Evolutionary conservation across 257 asterid genomes (phyloP), one percentile per base, ranked within the genome.

Genomic region (Leonotis leonurus): DNA sequence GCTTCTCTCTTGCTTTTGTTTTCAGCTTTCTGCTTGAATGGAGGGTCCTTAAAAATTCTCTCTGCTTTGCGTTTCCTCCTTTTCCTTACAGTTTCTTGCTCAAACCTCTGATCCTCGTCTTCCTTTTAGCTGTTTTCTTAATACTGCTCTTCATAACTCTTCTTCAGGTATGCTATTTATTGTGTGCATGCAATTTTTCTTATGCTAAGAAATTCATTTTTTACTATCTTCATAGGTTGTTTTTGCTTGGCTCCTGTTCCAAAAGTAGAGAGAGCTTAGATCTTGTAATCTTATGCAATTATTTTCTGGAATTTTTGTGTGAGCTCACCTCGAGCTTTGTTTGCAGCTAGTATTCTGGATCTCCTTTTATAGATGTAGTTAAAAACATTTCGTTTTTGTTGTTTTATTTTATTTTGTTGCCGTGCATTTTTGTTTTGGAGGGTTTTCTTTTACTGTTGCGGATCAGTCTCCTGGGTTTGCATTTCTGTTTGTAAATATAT

Each of bases 41-140:
- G 87, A 81, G 76, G 87, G 83, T 35, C 72, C 87, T 70, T 78
- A 14, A 81, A 77, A 67, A 64, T 64, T 68, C 82, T 77, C 77
- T 65, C 79, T 73, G 54, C 79, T 67, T 69, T 64, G 63, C 70
- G 51, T 18, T 59, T 57, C 70, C 73, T 74, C 35, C 69, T 64
- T 45, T 76, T 33, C 70, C 36, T 70, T 67, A 49, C 74, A 68
- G 73, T 67, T 57, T 26, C 73, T 67, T 62, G 17, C 69, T 73
- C 71, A 25, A 51, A 40, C 0, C 65, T 69, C 62, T 6, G 43
- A 60, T 66, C 71, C 35, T 33, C 72, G 3, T 65, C 63, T 71
- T 40, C 73, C 41, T 52, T 35, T 22, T 5, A 54, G 56, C 48
- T 53, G 14, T 17, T 18, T 51, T 11, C 30, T 40, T 21, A 14